Conservation (phyloP, 169 alveolate genomes). For the Eimeria maxima region DNA sequence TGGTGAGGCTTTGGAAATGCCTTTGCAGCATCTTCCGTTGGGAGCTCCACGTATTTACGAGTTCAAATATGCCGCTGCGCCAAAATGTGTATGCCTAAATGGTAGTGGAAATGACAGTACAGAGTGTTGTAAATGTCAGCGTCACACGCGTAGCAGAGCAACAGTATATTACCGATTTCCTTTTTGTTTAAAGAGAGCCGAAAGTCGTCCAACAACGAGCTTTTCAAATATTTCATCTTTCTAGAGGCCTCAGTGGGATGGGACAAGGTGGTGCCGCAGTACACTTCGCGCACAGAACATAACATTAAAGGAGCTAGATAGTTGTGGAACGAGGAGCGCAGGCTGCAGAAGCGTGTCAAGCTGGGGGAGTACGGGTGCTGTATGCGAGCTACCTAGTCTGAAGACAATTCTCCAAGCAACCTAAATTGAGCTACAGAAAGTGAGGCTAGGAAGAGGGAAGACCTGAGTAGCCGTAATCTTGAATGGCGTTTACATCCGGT, state of each 20-base stretch:
- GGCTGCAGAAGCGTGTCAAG: background rate
- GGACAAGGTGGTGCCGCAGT: constrained; percentile 77
- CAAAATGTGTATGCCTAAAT: background rate
- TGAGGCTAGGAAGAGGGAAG: background rate
- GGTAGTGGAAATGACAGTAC: background rate
- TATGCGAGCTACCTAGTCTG: background rate
- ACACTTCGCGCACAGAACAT: constrained; percentile 1
- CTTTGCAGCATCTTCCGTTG: background rate
- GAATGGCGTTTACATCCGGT: constrained; percentile 50
- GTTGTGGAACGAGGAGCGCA: background rate
- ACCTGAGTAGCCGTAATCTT: constrained; percentile 74
- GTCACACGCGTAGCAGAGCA: background rate
- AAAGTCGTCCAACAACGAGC: constrained; percentile 70
- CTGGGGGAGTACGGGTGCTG: background rate
- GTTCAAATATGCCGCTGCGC: too few relatives aligned
- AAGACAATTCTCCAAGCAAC: background rate
- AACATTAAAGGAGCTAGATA: background rate
- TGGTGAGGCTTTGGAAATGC: background rate
- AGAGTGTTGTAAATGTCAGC: background rate
- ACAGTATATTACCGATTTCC: constrained; percentile 21
- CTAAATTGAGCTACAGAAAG: background rate
- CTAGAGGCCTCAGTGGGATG: constrained; percentile 75
- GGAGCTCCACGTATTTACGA: background rate
- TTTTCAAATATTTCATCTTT: constrained; percentile 59
- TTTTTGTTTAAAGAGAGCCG: constrained; percentile 9